Evolutionary conservation across 305 asterid species (phyloP).

Genomic region (Fraxinus paxiana): DNA sequence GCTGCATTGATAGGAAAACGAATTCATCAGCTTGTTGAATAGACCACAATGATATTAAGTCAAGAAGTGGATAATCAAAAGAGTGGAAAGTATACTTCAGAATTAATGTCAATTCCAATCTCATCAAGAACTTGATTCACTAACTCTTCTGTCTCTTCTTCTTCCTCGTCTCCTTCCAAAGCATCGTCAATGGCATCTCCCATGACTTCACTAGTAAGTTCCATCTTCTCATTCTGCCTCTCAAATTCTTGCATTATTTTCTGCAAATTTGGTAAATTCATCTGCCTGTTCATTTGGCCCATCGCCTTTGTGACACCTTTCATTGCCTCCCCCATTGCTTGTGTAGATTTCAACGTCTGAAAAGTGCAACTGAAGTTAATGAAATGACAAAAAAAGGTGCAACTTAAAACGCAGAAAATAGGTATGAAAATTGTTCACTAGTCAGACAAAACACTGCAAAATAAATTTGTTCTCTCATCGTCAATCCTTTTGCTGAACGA

Average conservation of each 20-base stretch:
- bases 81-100: conserved; percentile 56
- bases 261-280: conserved; percentile 96
- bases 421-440: background rate
- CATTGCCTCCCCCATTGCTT: conserved; percentile 99
- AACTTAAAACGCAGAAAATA: background rate
- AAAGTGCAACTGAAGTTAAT: background rate
- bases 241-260: conserved; percentile 98
- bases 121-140: conserved; percentile 98
- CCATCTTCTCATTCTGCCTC: conserved; percentile 97
- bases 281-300: conserved; percentile 99
- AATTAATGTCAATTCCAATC: conserved; percentile 84
- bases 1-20: conserved; percentile 48
- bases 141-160: conserved; percentile 93
- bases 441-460: background rate
- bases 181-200: conserved; percentile 99
- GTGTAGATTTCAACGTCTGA: conserved; percentile 94
- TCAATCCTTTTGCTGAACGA: background rate
- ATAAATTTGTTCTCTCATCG: background rate
- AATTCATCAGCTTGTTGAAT: background rate
- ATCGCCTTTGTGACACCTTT: conserved; percentile 98
- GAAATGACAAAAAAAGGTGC: background rate
- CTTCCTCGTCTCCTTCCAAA: conserved; percentile 98
- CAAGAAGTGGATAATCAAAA: background rate
- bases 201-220: conserved; percentile 88
- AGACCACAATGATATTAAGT: background rate